Percentiles rank a stretch among this genome's conserved stretches.
Conservation (phyloP, 495 filamentous ascomycete genomes). For the Friedmanniomyces simplex region DNA sequence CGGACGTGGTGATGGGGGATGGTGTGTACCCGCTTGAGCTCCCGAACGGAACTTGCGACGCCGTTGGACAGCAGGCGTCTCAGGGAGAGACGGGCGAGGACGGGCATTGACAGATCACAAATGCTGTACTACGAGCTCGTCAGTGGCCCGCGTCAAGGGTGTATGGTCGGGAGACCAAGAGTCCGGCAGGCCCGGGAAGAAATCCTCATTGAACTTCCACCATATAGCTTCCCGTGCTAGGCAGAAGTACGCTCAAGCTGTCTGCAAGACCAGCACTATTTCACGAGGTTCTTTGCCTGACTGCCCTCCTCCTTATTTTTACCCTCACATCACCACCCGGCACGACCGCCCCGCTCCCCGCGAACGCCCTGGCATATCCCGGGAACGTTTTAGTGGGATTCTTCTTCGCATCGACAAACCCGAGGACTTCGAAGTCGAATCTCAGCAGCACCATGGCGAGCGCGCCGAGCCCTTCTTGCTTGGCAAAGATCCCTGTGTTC, state of each 20-base stretch:
- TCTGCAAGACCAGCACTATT: too few species aligned
- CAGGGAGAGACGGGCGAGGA: conserved; percentile 1
- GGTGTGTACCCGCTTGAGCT: conserved; percentile 25
- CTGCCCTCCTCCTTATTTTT: conserved; percentile 5
- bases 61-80: background rate
- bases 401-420: conserved; percentile 14
- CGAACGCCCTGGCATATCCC: background rate
- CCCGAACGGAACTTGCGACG: background rate
- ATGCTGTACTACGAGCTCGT: too few species aligned
- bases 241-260: too few species aligned
- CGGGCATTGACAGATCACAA: background rate
- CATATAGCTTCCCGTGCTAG: too few species aligned
- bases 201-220: too few species aligned
- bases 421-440: conserved; percentile 21
- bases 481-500: conserved; percentile 9
- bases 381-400: conserved; percentile 15
- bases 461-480: conserved; percentile 17
- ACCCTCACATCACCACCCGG: conserved; percentile 21
- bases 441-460: conserved; percentile 15
- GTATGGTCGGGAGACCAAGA: too few species aligned
- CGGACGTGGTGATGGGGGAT: conserved; percentile 32
- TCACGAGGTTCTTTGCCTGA: too few species aligned
- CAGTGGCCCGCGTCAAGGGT: too few species aligned
- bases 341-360: conserved; percentile 13
- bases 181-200: too few species aligned